Evolutionary conservation across 805 yeast species (phyloP).

Genomic region (Metschnikowia rubicola): DNA sequence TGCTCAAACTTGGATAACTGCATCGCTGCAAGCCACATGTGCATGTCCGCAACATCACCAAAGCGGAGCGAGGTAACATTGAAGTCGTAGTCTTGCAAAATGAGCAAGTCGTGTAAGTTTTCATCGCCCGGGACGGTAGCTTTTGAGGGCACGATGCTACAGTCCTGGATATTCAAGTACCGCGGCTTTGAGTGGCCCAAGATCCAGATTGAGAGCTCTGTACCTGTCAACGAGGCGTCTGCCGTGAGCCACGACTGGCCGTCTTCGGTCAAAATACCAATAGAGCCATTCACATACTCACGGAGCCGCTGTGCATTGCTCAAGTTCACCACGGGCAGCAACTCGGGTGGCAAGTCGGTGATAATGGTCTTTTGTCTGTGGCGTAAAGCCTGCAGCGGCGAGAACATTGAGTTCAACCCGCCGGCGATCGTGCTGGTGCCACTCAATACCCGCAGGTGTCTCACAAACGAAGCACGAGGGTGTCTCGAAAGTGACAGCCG

Average conservation of each 20-base stretch:
- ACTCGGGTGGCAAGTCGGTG: constrained; percentile 52
- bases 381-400: constrained; percentile 18
- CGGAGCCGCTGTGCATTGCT: constrained; percentile 68
- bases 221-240: constrained; percentile 47
- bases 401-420: constrained; percentile 11
- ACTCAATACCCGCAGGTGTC: constrained; percentile 17
- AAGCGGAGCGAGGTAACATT: constrained; percentile 26
- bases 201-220: constrained; percentile 50
- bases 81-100: constrained; percentile 29
- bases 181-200: constrained; percentile 44
- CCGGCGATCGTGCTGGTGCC: constrained; percentile 13
- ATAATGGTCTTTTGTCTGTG: constrained; percentile 17
- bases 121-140: constrained; percentile 13
- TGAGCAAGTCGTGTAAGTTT: constrained; percentile 19
- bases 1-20: constrained; percentile 56
- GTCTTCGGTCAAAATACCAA: constrained; percentile 28
- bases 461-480: constrained; percentile 17
- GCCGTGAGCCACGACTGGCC: constrained; percentile 32
- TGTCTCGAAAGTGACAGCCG: constrained; percentile 12
- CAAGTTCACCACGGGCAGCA: constrained; percentile 68
- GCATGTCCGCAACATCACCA: constrained; percentile 20
- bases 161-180: constrained; percentile 52
- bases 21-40: constrained; percentile 46
- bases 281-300: constrained; percentile 53
- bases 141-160: constrained; percentile 18